Conservation (phyloP, 805 yeast genomes). For the Hanseniaspora valbyensis region DNA sequence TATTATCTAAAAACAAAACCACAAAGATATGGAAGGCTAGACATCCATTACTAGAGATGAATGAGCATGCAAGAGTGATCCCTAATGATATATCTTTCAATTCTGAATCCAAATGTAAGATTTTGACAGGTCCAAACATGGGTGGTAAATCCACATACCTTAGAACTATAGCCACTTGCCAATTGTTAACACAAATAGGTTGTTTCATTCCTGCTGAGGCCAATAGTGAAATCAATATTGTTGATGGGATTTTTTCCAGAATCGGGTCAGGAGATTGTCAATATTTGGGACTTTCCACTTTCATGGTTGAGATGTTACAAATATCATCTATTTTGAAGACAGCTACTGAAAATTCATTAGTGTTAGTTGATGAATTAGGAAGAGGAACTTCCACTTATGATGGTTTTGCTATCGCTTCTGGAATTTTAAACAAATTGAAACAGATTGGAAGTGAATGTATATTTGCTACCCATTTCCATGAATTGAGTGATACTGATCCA, state of each 20-base stretch:
- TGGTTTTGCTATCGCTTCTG: constrained; percentile 97
- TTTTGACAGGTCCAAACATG: constrained; percentile 95
- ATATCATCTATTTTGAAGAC: constrained; percentile 84
- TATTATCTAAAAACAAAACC: constrained; percentile 31
- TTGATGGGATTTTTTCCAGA: constrained; percentile 86
- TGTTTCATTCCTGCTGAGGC: constrained; percentile 72
- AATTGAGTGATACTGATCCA: constrained; percentile 64
- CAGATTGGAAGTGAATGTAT: constrained; percentile 58
- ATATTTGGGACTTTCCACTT: constrained; percentile 90
- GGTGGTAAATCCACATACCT: constrained; percentile 94
- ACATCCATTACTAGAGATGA: constrained; percentile 90
- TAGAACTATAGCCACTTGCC: constrained; percentile 77
- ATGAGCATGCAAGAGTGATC: constrained; percentile 73
- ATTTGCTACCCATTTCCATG: constrained; percentile 97
- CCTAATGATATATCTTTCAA: constrained; percentile 73
- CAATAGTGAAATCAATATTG: constrained; percentile 62
- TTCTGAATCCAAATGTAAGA: constrained; percentile 37
- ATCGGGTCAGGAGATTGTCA: constrained; percentile 99
- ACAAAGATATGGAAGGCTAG: constrained; percentile 57
- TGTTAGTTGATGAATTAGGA: constrained; percentile 90
- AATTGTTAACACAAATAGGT: constrained; percentile 80
- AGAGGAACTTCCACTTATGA: constrained; percentile 75
- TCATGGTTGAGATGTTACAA: constrained; percentile 96
- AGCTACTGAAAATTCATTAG: constrained; percentile 73
- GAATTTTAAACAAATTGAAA: constrained; percentile 77